Evolutionary conservation across 2,329 filamentous ascomycete genomes (phyloP).

Genomic region (Coniochaeta hoffmannii): DNA sequence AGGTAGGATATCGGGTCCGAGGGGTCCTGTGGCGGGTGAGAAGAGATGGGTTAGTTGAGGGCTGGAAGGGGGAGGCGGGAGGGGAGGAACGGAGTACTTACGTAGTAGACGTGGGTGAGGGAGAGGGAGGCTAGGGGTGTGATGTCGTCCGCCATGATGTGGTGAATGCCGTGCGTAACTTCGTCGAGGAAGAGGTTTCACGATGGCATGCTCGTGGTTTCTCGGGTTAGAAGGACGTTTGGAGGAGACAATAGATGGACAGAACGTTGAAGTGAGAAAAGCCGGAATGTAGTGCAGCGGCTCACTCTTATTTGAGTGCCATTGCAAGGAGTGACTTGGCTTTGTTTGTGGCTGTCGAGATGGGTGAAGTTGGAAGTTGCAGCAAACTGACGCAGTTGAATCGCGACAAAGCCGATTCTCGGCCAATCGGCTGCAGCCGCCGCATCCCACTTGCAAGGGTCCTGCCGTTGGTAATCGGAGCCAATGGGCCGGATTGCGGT

Average conservation of each 20-base stretch:
- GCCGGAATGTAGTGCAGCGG: background rate
- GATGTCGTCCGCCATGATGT: slow-evolving; percentile 31
- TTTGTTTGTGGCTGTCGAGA: background rate
- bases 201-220: background rate
- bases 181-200: background rate
- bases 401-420: background rate
- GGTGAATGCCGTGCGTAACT: background rate
- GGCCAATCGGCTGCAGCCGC: background rate
- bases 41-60: background rate
- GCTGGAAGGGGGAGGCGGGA: background rate
- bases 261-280: too few species aligned
- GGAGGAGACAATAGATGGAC: background rate
- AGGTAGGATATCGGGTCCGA: slow-evolving; percentile 75
- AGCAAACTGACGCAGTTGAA: background rate
- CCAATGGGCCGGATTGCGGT: background rate
- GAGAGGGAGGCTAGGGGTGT: slow-evolving; percentile 77
- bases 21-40: slow-evolving; percentile 58
- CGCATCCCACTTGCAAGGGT: background rate
- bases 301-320: background rate
- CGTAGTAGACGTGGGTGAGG: slow-evolving; percentile 93
- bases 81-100: slow-evolving; percentile 35
- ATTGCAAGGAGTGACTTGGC: background rate
- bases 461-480: background rate
- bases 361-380: background rate
- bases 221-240: background rate